Evolutionary conservation across 2,329 filamentous ascomycete species (phyloP), one percentile per base, ranked within the genome.

Genomic region (Rugonectria rugulosa): DNA sequence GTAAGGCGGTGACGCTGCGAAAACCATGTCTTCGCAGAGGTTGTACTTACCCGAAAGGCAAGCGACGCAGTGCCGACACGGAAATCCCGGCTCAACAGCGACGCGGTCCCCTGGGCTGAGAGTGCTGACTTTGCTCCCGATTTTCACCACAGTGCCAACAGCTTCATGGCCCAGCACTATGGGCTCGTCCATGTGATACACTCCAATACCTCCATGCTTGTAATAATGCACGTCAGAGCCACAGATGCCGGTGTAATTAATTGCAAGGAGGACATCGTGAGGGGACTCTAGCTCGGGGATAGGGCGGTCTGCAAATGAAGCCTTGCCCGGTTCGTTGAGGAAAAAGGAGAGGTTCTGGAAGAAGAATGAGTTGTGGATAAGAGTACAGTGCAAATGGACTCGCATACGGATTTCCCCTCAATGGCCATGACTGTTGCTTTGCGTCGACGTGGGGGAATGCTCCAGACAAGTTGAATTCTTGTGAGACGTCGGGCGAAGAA

Each of bases 11-110:
- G 93, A 97, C 1, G 93, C 93, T 19, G 93, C 93, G 70, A 97
- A 98, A 14, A 76, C 78, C 91, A 97, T 96, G 49, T 89, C 81
- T 6, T 84, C 81, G 74, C 93, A 98, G n/a, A 97, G 84, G 73
- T 97, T 96, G 80, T 97, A 97, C 66, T 86, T 83, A 49, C 93
- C 93, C 41, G 83, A 80, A 63, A 91, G 88, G 79, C 93, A 97
- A 61, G 85, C 78, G 42, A 77, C 74, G 78, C 93, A 97, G 60
- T 85, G 83, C 32, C 89, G 86, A 77, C 93, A 97, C 2, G 92
- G 91, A 48, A 90, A 83, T 44, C 93, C 93, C n/a, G 95, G 93
- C 79, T 97, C 93, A 31, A 97, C 79, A 15, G 93, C 92, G 12
- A 97, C 88, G 65, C 90, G 87, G 76, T 97, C 92, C 53, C 92